phyloP scores from a whole-genome alignment of 768 basidiomycete species.

The Xerocomellus intermedius region DNA sequence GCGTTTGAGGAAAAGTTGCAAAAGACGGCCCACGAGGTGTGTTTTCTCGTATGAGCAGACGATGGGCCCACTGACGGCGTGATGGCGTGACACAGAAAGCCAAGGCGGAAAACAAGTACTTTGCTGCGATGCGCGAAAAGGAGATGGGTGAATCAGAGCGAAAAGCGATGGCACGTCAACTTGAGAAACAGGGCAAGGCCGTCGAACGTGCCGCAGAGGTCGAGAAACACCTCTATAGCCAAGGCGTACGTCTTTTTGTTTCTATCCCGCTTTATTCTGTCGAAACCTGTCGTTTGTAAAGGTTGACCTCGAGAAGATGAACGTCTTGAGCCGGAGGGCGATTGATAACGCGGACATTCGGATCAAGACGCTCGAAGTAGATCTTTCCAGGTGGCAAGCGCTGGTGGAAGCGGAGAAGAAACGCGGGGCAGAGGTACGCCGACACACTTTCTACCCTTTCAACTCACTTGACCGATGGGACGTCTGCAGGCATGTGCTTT shows the following conservation, averaged over 20 bases:
- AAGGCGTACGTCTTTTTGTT: slow-evolving; percentile 50
- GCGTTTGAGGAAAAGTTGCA: slow-evolving; percentile 69
- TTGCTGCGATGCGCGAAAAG: slow-evolving; percentile 83
- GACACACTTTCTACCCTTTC: not conserved
- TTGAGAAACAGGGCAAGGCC: slow-evolving; percentile 59
- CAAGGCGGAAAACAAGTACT: slow-evolving; percentile 95
- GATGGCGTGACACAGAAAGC: slow-evolving; percentile 62
- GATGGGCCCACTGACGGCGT: not conserved
- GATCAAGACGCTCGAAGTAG: slow-evolving; percentile 31
- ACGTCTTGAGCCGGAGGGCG: slow-evolving; percentile 31
- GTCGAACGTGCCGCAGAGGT: slow-evolving; percentile 65
- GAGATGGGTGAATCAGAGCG: slow-evolving; percentile 78
- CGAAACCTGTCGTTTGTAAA: slow-evolving; percentile 12
- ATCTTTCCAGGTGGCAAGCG: slow-evolving; percentile 33
- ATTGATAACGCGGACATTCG: slow-evolving; percentile 28
- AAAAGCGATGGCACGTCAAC: slow-evolving; percentile 55
- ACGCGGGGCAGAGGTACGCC: slow-evolving; percentile 40
- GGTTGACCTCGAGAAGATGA: slow-evolving; percentile 47
- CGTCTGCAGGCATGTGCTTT: slow-evolving; percentile 26
- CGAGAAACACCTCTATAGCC: slow-evolving; percentile 56
- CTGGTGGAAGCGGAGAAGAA: slow-evolving; percentile 40
- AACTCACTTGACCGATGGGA: not conserved
- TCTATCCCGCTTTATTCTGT: not conserved
- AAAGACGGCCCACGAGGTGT: slow-evolving; percentile 67
- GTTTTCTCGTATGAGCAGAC: slow-evolving; percentile 18